Conservation (phyloP, 345 rosid genomes). For the Eucalyptus microcorys region DNA sequence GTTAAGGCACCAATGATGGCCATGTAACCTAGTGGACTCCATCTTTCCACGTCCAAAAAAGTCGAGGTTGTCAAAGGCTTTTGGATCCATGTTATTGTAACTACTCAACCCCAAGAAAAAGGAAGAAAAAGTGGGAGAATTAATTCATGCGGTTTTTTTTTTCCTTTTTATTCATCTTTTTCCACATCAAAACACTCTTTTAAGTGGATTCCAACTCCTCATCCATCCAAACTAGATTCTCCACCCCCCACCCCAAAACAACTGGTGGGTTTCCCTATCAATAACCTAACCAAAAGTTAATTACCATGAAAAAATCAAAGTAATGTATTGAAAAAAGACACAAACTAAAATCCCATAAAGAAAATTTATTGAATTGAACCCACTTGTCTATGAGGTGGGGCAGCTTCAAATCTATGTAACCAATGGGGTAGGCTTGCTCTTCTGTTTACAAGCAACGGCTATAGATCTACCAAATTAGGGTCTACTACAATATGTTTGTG, state of each 20-base stretch:
- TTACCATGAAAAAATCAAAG: not conserved
- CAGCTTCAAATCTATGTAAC: conserved; percentile 12
- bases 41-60: conserved; percentile 60
- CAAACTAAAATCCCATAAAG: not conserved
- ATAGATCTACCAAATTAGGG: not conserved
- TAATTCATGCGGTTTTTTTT: conserved; percentile 5
- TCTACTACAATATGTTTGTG: not conserved
- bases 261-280: conserved; percentile 52
- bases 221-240: conserved; percentile 28
- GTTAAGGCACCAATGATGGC: conserved; percentile 50
- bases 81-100: conserved; percentile 30
- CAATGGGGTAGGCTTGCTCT: conserved; percentile 5
- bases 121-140: not conserved
- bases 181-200: conserved; percentile 17
- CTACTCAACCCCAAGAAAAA: not conserved
- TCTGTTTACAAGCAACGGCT: not conserved
- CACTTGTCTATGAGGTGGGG: conserved; percentile 4
- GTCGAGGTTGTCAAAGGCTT: conserved; percentile 20
- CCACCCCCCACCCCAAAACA: not conserved
- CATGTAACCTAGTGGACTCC: conserved; percentile 36
- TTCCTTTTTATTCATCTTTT: not conserved
- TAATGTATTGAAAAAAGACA: not conserved
- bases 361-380: not conserved
- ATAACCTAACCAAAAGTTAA: conserved; percentile 20
- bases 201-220: conserved; percentile 81